Percentiles rank a stretch among this genome's conserved stretches.
Conservation (phyloP, 768 basidiomycete species). For the Amanita polypyramis region DNA sequence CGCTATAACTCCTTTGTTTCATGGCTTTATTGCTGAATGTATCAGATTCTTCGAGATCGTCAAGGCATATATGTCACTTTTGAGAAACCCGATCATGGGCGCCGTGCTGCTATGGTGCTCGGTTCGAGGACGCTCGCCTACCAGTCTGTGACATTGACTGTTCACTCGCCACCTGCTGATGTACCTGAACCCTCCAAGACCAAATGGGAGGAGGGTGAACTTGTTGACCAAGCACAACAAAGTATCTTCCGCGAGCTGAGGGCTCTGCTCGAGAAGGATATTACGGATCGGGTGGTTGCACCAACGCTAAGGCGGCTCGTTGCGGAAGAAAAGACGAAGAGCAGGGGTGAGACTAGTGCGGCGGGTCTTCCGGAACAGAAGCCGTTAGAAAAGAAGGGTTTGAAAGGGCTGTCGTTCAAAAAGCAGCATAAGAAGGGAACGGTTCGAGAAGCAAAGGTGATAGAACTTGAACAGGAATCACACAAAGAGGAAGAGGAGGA, state of each 20-base stretch:
- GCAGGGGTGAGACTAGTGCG: slow-evolving; percentile 17
- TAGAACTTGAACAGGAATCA: slow-evolving; percentile 15
- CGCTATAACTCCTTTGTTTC: slow-evolving; percentile 17
- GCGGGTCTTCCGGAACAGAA: slow-evolving; percentile 9
- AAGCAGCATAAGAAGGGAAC: slow-evolving; percentile 32
- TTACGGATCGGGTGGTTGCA: slow-evolving; percentile 50
- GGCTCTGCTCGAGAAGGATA: slow-evolving; percentile 49
- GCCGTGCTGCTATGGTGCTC: slow-evolving; percentile 59
- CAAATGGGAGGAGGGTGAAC: slow-evolving; percentile 40
- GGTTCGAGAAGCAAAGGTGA: slow-evolving; percentile 25
- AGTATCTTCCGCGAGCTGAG: slow-evolving; percentile 49
- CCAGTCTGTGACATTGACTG: slow-evolving; percentile 46
- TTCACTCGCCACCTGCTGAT: slow-evolving; percentile 31
- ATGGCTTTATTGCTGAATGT: slow-evolving; percentile 8
- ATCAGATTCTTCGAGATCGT: slow-evolving; percentile 60
- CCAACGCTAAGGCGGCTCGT: slow-evolving; percentile 42
- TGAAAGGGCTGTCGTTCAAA: slow-evolving; percentile 38
- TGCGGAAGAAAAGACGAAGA: slow-evolving; percentile 44
- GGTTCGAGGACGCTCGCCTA: slow-evolving; percentile 43
- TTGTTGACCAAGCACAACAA: slow-evolving; percentile 44
- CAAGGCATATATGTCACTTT: slow-evolving; percentile 81
- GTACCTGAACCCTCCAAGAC: slow-evolving; percentile 27
- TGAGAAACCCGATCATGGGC: slow-evolving; percentile 45
- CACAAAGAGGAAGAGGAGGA: slow-evolving; percentile 21
- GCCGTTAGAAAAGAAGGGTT: slow-evolving; percentile 27